phyloP scores from a whole-genome alignment of 2,329 filamentous ascomycete species.

The Phyllosticta ampelicida region DNA sequence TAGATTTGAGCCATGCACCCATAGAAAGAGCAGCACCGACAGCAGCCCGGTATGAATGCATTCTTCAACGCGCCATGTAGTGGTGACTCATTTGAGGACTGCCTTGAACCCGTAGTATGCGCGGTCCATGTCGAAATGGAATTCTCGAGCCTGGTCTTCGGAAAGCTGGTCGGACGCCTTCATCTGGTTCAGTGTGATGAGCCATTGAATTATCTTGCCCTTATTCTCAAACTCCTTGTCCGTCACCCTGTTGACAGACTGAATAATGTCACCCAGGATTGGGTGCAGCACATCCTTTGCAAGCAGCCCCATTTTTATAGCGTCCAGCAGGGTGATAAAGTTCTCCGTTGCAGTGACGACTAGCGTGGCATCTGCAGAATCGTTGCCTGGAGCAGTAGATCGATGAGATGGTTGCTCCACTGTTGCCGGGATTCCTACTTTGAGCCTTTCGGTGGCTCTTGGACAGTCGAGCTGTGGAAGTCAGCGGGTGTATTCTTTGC shows the following conservation, averaged over 20 bases:
- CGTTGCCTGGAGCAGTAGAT: slow-evolving; percentile 25
- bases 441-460: slow-evolving; percentile 81
- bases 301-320: slow-evolving; percentile 79
- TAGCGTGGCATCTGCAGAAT: slow-evolving; percentile 47
- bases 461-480: slow-evolving; percentile 75
- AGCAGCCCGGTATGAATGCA: neutral
- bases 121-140: slow-evolving; percentile 87
- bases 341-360: slow-evolving; percentile 91
- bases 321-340: slow-evolving; percentile 96
- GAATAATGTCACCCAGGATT: slow-evolving; percentile 86
- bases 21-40: neutral
- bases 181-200: slow-evolving; percentile 97
- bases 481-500: neutral
- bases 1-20: neutral
- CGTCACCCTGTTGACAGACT: slow-evolving; percentile 93
- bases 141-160: slow-evolving; percentile 76
- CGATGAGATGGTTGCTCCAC: slow-evolving; percentile 47
- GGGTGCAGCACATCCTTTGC: slow-evolving; percentile 97
- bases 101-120: slow-evolving; percentile 91
- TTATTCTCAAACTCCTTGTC: slow-evolving; percentile 90
- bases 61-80: neutral
- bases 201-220: slow-evolving; percentile 96
- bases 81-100: slow-evolving; percentile 43
- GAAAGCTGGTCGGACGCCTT: slow-evolving; percentile 82
- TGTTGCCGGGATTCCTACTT: slow-evolving; percentile 86